phyloP scores from a whole-genome alignment of 805 yeast species.

The Zygosaccharomyces rouxii region DNA sequence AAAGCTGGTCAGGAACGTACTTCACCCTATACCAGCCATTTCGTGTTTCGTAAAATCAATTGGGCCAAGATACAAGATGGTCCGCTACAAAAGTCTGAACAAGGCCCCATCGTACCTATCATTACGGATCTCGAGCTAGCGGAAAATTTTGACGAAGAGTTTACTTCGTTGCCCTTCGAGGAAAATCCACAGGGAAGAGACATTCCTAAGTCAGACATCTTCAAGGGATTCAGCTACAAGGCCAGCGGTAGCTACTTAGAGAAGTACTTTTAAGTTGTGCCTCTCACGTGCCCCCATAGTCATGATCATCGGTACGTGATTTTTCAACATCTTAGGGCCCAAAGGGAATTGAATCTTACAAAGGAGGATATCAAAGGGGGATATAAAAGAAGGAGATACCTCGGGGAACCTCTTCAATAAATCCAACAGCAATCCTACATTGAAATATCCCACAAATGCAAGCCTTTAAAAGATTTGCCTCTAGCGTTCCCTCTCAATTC shows the following conservation, averaged over 20 bases:
- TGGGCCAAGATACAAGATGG: slow-evolving; percentile 59
- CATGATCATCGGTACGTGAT: neutral
- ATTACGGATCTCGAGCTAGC: slow-evolving; percentile 78
- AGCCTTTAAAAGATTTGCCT: slow-evolving; percentile 22
- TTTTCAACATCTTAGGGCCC: neutral
- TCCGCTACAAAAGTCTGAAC: slow-evolving; percentile 38
- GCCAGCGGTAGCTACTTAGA: slow-evolving; percentile 37
- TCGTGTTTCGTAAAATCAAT: slow-evolving; percentile 71
- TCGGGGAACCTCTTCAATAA: too few species aligned
- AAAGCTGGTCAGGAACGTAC: slow-evolving; percentile 31
- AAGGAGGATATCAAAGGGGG: neutral
- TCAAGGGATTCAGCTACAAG: slow-evolving; percentile 37
- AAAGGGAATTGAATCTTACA: neutral
- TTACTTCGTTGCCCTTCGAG: slow-evolving; percentile 62
- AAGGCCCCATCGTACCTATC: slow-evolving; percentile 80
- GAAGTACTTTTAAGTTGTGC: slow-evolving; percentile 25
- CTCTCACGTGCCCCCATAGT: neutral
- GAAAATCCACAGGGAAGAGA: slow-evolving; percentile 12
- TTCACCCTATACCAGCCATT: slow-evolving; percentile 50
- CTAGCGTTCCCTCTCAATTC: slow-evolving; percentile 24
- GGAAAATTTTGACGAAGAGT: slow-evolving; percentile 77
- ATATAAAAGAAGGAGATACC: too few species aligned
- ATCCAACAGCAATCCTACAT: too few species aligned
- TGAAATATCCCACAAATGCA: neutral
- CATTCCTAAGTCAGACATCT: slow-evolving; percentile 22